These are phyloP conservation scores for Verticillium zaregamsianum DNA, from an alignment of 2,329 filamentous ascomycete species.

Conservation along the genomic window DNA sequence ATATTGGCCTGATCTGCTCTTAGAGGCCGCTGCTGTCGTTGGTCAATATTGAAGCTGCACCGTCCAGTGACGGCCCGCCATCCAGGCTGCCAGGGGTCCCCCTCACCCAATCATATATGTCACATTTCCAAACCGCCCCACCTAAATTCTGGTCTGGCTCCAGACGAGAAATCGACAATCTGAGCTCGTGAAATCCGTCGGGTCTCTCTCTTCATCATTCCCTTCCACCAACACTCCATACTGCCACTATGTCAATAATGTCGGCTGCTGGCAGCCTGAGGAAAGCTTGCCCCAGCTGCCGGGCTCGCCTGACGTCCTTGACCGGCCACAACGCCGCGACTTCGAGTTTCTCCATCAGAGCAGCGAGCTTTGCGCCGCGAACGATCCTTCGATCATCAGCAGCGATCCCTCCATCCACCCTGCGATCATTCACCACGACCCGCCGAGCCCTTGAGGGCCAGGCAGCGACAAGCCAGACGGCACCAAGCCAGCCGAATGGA, in stretches of 20 bases:
- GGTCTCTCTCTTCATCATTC: neutral
- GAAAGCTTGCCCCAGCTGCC: conserved; percentile 9
- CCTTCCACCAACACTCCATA: neutral
- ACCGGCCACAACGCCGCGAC: neutral
- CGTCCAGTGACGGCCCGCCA: too few species aligned
- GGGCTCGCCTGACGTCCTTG: conserved; percentile 4
- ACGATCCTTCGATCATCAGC: conserved; percentile 1
- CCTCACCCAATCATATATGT: neutral
- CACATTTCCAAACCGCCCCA: neutral
- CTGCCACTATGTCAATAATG: neutral
- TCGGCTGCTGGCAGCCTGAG: conserved; percentile 8
- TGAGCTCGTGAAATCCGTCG: neutral
- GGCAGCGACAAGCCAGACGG: neutral
- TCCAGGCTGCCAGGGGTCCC: too few species aligned
- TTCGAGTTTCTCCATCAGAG: neutral
- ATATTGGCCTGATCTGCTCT: too few species aligned
- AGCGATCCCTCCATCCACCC: conserved; percentile 1
- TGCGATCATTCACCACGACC: conserved; percentile 5
- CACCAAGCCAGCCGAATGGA: neutral
- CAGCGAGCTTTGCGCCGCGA: conserved; percentile 1
- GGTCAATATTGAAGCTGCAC: too few species aligned
- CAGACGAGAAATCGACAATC: neutral
- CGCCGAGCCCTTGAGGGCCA: neutral
- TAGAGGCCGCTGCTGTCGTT: too few species aligned
- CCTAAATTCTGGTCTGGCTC: neutral